phyloP scores from a whole-genome alignment of 1,284 basidiomycete genomes.

The Moniliophthora roreri region DNA sequence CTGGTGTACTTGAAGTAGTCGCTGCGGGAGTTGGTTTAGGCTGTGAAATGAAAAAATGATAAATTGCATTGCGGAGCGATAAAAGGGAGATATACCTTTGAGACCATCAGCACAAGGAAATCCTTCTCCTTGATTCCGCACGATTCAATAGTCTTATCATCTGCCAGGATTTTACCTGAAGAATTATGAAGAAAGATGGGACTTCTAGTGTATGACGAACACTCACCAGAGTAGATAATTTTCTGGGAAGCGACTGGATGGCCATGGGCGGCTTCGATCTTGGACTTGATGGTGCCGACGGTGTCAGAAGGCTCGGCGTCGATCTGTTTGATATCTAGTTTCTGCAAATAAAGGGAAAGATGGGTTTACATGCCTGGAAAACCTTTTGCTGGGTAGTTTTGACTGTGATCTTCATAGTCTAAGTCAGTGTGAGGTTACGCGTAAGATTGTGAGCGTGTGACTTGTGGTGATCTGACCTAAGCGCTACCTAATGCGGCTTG shows the following conservation, averaged over 20 bases:
- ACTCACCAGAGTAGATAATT: slow-evolving; percentile 90
- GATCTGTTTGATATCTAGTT: slow-evolving; percentile 50
- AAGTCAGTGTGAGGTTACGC: slow-evolving; percentile 18
- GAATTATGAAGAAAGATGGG: slow-evolving; percentile 6
- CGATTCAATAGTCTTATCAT: slow-evolving; percentile 86
- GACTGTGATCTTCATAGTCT: slow-evolving; percentile 87
- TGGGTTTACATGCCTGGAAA: slow-evolving; percentile 52
- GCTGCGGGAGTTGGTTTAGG: slow-evolving; percentile 54
- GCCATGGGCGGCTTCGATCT: slow-evolving; percentile 79
- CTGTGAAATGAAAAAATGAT: slow-evolving; percentile 28
- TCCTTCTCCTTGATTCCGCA: slow-evolving; percentile 98
- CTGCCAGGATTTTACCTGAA: slow-evolving; percentile 88
- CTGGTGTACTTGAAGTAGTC: slow-evolving; percentile 24
- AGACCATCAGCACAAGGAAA: slow-evolving; percentile 98
- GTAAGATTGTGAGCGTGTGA: slow-evolving; percentile 8
- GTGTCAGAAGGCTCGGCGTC: slow-evolving; percentile 81
- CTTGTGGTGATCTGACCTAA: no score
- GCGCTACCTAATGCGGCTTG: no score
- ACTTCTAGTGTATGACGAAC: background rate
- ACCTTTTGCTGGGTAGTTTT: slow-evolving; percentile 94
- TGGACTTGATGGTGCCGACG: slow-evolving; percentile 80
- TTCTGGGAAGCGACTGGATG: slow-evolving; percentile 82
- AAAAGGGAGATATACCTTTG: slow-evolving; percentile 67
- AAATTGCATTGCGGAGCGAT: slow-evolving; percentile 4
- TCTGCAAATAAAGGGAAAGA: background rate